Evolutionary conservation across 345 rosid genomes (phyloP), one percentile per base, ranked within the genome.

Genomic region (Eutrema japonicum): DNA sequence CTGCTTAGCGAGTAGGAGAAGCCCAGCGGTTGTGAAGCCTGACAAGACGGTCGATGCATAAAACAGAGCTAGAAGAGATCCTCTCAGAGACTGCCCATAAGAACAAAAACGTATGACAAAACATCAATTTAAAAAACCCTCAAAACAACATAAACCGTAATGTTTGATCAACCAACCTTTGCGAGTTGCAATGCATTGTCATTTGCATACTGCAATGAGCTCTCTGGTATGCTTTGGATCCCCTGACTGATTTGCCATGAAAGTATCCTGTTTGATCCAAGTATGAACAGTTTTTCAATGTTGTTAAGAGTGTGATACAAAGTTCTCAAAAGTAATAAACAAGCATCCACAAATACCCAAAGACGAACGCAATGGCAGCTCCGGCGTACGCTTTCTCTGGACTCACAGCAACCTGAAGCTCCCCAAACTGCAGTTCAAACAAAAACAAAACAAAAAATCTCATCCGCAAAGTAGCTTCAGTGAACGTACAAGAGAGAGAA

Each of bases 231-330:
- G 81, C 64, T 85, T 80, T 86, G 96, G 49, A 93, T 50, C 42
- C 98, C 93, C 71, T 84, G 91, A 74, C 78, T 85, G 46, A 93
- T 79, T 79, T 84, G 78, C 97, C 96, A 93, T 50, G 97, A 93
- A 77, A 93, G 86, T 62, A 85, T 78, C 78, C 98, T 93, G 73
- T 73, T 35, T 29, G 9, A 80, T 70, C 78, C 65, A 73, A 68
- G 45, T 50, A 3, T 32, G 26, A 13, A 29, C 13, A 26, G 7
- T 47, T 26, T 38, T 30, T 30, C 18, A 51, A 38, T 33, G 36
- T 13, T 65, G 45, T 66, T 27, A 62, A 45, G 38, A 54, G 27
- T 38, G 32, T 16, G 27, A 55, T 47, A 47, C 30, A 52, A 27
- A 42, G 6, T 32, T 42, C 2, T 48, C 10, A 38, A 78, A 47